A percentile compares a stretch with the other conserved stretches of the same genome.
Evolutionary conservation across 805 yeast species (phyloP).

Genomic region (Suhomyces xylopsoci): DNA sequence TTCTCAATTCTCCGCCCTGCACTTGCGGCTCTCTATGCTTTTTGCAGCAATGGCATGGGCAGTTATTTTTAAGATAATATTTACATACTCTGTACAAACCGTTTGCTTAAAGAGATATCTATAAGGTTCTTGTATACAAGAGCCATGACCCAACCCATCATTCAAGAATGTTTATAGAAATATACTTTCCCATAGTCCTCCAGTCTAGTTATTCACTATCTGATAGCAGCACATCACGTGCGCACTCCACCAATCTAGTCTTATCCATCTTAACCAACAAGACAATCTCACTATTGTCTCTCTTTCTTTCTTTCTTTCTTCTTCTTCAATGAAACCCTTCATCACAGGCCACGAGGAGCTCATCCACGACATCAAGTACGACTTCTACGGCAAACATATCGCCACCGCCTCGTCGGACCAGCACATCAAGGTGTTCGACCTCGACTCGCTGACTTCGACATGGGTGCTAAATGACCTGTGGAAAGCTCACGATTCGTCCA

Average conservation of each 20-base stretch:
- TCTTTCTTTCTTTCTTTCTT: not conserved
- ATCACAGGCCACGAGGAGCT: slow-evolving; percentile 91
- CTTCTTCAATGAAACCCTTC: slow-evolving; percentile 54
- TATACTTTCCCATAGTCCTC: no score
- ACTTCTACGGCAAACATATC: slow-evolving; percentile 85
- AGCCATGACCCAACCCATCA: no score
- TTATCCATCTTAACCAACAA: not conserved
- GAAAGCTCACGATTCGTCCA: slow-evolving; percentile 92
- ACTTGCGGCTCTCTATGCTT: no score
- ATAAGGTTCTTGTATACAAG: no score
- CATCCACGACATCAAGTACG: slow-evolving; percentile 86
- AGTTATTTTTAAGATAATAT: no score
- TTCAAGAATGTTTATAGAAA: no score
- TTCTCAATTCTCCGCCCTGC: no score
- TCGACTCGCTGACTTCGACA: slow-evolving; percentile 58
- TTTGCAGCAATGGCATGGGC: no score
- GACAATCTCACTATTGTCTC: not conserved
- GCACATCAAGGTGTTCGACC: slow-evolving; percentile 83
- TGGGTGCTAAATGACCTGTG: slow-evolving; percentile 89
- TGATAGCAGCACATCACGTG: no score
- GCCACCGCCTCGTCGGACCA: slow-evolving; percentile 97
- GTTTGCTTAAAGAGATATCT: no score
- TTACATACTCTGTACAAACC: no score
- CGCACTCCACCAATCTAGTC: not conserved
- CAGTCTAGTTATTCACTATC: no score